These are phyloP conservation scores for Kodamaea fukazawae DNA, from an alignment of 805 yeast genomes.

Conservation along the genomic window DNA sequence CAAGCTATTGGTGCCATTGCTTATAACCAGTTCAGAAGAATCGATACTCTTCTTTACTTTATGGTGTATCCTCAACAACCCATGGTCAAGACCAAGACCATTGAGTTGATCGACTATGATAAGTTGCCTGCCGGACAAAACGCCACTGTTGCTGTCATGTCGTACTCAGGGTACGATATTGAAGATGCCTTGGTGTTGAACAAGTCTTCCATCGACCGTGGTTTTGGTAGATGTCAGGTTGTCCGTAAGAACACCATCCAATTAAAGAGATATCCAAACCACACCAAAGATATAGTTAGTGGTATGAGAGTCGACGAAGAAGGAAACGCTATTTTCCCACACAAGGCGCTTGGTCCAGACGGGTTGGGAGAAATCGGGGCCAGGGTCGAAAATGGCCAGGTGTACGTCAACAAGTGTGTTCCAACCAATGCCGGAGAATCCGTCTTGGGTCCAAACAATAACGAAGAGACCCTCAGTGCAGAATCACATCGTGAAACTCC, in stretches of 20 bases:
- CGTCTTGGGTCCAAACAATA: slow-evolving; percentile 42
- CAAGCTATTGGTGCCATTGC: slow-evolving; percentile 99
- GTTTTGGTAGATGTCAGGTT: slow-evolving; percentile 97
- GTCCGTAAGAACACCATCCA: slow-evolving; percentile 87
- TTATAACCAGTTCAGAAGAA: slow-evolving; percentile 92
- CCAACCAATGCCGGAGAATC: slow-evolving; percentile 82
- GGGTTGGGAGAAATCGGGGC: slow-evolving; percentile 97
- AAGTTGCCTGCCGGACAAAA: slow-evolving; percentile 98
- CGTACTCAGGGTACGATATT: slow-evolving; percentile 97
- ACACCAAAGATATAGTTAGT: slow-evolving; percentile 84
- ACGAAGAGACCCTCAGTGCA: slow-evolving; percentile 30
- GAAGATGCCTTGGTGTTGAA: slow-evolving; percentile 97
- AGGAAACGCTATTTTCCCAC: slow-evolving; percentile 81
- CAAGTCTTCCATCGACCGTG: slow-evolving; percentile 91
- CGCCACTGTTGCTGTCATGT: slow-evolving; percentile 98
- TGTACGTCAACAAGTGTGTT: slow-evolving; percentile 87
- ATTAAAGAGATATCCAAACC: slow-evolving; percentile 88
- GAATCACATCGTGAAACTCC: slow-evolving; percentile 87
- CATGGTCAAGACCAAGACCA: slow-evolving; percentile 96
- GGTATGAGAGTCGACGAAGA: slow-evolving; percentile 88
- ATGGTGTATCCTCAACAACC: slow-evolving; percentile 99
- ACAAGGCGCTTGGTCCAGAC: slow-evolving; percentile 84
- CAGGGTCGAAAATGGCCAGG: slow-evolving; percentile 87
- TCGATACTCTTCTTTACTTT: slow-evolving; percentile 86
- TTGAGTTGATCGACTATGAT: slow-evolving; percentile 92